Evolutionary conservation across 768 basidiomycete genomes (phyloP), one percentile per base, ranked within the genome.

Genomic region (Erythrobasidium yunnanense): DNA sequence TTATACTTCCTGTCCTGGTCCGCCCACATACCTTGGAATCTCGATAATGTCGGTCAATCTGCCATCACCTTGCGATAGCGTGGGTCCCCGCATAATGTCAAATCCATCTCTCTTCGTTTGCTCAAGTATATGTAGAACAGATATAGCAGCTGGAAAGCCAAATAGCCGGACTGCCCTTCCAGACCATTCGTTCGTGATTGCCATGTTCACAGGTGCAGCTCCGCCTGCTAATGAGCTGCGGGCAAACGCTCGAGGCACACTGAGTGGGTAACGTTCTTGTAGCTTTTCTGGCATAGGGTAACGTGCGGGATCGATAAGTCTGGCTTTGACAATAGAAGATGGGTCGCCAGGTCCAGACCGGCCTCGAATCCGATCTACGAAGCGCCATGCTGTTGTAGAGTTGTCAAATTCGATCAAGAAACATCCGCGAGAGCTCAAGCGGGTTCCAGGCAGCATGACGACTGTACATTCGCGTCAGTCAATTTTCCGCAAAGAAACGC

Each of bases 81-180:
- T 30, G 18, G 60, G 60, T 3, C 27, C 60, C 42, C 49, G 27
- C 22, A 63, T 49, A 11, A 47, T 46, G n/a, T 51, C 30, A 23
- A 63, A 63, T 5, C 33, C 47, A 23, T 63, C 60, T n/a, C 27
- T 25, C 27, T 29, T 35, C 3, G 42, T 25, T 51, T 25, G 46
- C 2, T 63, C 60, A 29, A 49, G 42, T 18, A 63, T 11, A 15
- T 30, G 46, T 18, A 50, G 49, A 25, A 49, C 45, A 6, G 42
- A 25, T 8, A 63, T n/a, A 27, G 27, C 32, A 4, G n/a, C 33
- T 25, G 60, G 60, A 29, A 63, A 63, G 5, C 60, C 60, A 5
- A 38, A 30, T 4, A 63, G 22, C 3, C 46, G 2, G 7, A 63
- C 60, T 22, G 60, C 49, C 18, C 47, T 29, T 25, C 60, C 60